phyloP scores from a whole-genome alignment of 2,329 filamentous ascomycete species.

The Rhytidhysteron rufulum region DNA sequence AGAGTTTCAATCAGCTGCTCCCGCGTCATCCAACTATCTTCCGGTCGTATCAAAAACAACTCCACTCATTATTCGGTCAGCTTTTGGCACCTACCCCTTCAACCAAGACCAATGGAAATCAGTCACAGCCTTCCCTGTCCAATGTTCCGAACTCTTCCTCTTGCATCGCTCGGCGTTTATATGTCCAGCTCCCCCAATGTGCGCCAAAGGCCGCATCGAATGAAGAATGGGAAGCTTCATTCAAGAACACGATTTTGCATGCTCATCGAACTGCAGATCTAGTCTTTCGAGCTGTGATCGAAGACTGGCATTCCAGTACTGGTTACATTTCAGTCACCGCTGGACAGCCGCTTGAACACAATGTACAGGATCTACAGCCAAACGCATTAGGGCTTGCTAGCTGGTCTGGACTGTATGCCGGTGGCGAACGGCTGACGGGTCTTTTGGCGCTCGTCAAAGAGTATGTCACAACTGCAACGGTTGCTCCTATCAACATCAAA shows the following conservation, averaged over 20 bases:
- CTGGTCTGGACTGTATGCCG: slow-evolving; percentile 74
- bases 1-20: slow-evolving; percentile 67
- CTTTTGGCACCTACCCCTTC: slow-evolving; percentile 64
- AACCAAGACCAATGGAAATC: slow-evolving; percentile 18
- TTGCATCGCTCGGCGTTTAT: slow-evolving; percentile 59
- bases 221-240: slow-evolving; percentile 72
- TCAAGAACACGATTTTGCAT: slow-evolving; percentile 59
- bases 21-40: slow-evolving; percentile 81
- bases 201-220: slow-evolving; percentile 73
- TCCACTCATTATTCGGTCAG: slow-evolving; percentile 57
- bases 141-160: slow-evolving; percentile 51
- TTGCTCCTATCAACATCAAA: slow-evolving; percentile 62
- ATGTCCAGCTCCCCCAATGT: slow-evolving; percentile 71
- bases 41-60: slow-evolving; percentile 68
- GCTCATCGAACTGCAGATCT: slow-evolving; percentile 71
- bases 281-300: slow-evolving; percentile 72
- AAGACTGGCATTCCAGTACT: slow-evolving; percentile 72
- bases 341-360: slow-evolving; percentile 23
- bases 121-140: slow-evolving; percentile 29
- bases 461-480: slow-evolving; percentile 62
- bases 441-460: slow-evolving; percentile 63
- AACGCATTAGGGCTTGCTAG: slow-evolving; percentile 53
- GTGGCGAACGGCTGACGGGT: slow-evolving; percentile 64
- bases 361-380: slow-evolving; percentile 36
- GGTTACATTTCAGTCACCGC: slow-evolving; percentile 31